Percentiles rank a stretch among this genome's conserved stretches.
Conservation (phyloP, 805 yeast genomes). For the Saccharomycopsis sp. region DNA sequence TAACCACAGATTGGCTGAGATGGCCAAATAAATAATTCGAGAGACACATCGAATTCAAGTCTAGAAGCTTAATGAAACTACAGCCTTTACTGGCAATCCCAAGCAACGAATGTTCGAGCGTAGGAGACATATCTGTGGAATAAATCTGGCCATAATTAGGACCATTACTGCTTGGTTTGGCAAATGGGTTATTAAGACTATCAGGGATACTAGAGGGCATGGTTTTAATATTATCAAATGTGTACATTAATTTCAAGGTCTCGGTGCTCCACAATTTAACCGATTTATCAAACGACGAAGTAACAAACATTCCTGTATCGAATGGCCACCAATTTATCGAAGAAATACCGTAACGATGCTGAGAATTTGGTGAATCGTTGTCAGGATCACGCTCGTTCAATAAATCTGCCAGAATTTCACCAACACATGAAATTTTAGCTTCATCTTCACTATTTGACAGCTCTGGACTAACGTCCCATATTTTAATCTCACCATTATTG, state of each 20-base stretch:
- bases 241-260: conserved; percentile 55
- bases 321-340: conserved; percentile 80
- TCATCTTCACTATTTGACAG: neutral
- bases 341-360: conserved; percentile 69
- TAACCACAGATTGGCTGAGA: conserved; percentile 1
- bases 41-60: conserved; percentile 64
- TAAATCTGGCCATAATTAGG: conserved; percentile 33
- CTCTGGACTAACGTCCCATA: neutral
- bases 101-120: conserved; percentile 44
- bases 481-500: neutral
- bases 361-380: neutral
- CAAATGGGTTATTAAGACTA: conserved; percentile 29
- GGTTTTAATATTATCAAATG: conserved; percentile 37
- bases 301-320: conserved; percentile 80
- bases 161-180: conserved; percentile 19
- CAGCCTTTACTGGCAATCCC: conserved; percentile 70
- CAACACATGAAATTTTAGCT: neutral
- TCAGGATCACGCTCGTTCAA: neutral
- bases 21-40: conserved; percentile 57
- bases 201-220: conserved; percentile 1
- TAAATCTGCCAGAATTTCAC: neutral
- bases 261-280: conserved; percentile 80
- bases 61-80: conserved; percentile 55
- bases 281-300: conserved; percentile 72
- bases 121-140: conserved; percentile 44